These are phyloP conservation scores for Podosphaera fusca DNA, from an alignment of 2,329 filamentous ascomycete species.

Conservation along the genomic window DNA sequence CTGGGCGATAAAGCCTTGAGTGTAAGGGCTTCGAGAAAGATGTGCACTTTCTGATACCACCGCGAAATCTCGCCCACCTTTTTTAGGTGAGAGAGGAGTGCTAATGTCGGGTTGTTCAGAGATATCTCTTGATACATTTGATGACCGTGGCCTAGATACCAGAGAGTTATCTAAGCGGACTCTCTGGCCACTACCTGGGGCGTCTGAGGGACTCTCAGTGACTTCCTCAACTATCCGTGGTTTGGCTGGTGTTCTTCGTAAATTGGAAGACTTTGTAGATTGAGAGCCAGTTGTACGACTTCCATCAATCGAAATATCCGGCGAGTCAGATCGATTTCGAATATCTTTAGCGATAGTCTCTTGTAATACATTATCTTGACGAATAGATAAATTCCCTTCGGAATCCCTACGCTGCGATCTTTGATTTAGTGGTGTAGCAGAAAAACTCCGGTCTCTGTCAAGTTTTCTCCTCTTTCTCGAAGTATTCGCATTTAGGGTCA, in stretches of 20 bases:
- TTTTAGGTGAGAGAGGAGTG: conserved; percentile 8
- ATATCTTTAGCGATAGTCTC: conserved; percentile 1
- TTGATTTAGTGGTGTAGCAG: conserved; percentile 10
- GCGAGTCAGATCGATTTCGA: not conserved
- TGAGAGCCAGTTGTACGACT: no score
- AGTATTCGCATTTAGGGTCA: conserved; percentile 14
- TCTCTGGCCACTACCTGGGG: conserved; percentile 31
- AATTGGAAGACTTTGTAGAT: not conserved
- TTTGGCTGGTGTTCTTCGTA: not conserved
- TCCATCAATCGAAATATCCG: no score
- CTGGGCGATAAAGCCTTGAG: not conserved
- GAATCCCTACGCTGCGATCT: conserved; percentile 9
- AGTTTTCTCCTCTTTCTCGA: conserved; percentile 16
- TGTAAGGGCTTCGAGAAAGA: not conserved
- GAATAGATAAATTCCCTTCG: conserved; percentile 9
- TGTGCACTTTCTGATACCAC: not conserved
- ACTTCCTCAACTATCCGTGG: conserved; percentile 20
- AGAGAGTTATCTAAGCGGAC: conserved; percentile 20
- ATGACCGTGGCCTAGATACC: conserved; percentile 5
- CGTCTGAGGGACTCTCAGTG: conserved; percentile 28
- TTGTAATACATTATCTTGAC: conserved; percentile 1
- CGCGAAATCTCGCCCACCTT: conserved; percentile 7
- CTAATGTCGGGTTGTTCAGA: not conserved
- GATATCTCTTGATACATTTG: conserved; percentile 4
- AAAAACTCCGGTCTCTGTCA: conserved; percentile 7